Conservation (phyloP, 129 eudicot genomes). For the Tanacetum coccineum region DNA sequence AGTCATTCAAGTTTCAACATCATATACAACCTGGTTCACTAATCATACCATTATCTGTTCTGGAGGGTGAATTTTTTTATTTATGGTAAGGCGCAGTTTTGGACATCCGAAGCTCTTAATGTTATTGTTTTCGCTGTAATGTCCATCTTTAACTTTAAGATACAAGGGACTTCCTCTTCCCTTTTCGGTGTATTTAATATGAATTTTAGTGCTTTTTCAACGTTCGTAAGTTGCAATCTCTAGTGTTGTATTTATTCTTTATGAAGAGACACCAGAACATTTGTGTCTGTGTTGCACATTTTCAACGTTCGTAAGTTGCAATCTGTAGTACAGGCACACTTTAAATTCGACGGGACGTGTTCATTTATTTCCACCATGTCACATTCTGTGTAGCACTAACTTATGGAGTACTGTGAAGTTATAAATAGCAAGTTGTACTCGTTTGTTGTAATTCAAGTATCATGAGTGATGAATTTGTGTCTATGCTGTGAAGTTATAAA, state of each 20-base stretch:
- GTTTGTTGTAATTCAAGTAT: too few relatives aligned
- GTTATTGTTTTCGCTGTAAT: slow-evolving; percentile 1
- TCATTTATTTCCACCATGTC: too few relatives aligned
- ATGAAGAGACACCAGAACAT: slow-evolving; percentile 19
- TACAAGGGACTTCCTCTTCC: slow-evolving; percentile 18
- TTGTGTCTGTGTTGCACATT: not conserved
- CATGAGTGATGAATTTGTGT: too few relatives aligned
- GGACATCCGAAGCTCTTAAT: slow-evolving; percentile 1
- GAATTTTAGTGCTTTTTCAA: slow-evolving; percentile 18
- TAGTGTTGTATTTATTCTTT: slow-evolving; percentile 25
- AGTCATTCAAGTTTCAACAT: not conserved
- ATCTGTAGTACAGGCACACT: too few relatives aligned
- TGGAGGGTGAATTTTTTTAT: slow-evolving; percentile 31
- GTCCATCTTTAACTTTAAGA: not conserved
- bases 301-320: too few relatives aligned
- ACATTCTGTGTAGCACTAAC: too few relatives aligned
- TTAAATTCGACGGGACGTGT: too few relatives aligned
- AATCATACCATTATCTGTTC: slow-evolving; percentile 21
- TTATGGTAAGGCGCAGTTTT: slow-evolving; percentile 12
- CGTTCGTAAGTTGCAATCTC: slow-evolving; percentile 18
- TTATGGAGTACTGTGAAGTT: too few relatives aligned
- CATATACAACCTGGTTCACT: slow-evolving; percentile 17
- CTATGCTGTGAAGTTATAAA: too few relatives aligned
- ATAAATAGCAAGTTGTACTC: too few relatives aligned
- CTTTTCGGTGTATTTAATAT: not conserved